phyloP scores from a whole-genome alignment of 2,329 filamentous ascomycete genomes.

The Monosporascus sp. region DNA sequence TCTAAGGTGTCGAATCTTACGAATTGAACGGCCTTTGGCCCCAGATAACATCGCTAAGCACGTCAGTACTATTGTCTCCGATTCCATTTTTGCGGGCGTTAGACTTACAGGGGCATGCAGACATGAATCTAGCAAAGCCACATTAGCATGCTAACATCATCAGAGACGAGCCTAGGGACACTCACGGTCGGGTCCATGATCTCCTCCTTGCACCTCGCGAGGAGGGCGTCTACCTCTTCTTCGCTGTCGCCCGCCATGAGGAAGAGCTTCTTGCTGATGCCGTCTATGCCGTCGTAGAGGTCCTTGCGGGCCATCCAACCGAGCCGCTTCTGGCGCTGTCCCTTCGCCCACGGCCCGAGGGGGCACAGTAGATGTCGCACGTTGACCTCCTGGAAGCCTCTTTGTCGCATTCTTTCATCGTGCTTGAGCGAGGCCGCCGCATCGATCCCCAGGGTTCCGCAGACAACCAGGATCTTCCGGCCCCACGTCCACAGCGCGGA shows the following conservation, averaged over 20 bases:
- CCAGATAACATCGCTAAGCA: slow-evolving; percentile 8
- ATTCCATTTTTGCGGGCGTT: neutral
- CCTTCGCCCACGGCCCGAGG: slow-evolving; percentile 14
- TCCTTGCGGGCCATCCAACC: slow-evolving; percentile 18
- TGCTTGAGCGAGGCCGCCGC: slow-evolving; percentile 8
- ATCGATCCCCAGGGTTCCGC: slow-evolving; percentile 12
- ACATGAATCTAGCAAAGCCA: slow-evolving; percentile 9
- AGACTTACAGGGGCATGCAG: slow-evolving; percentile 11
- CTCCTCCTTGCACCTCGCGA: slow-evolving; percentile 10
- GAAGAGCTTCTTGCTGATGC: slow-evolving; percentile 19
- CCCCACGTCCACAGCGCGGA: slow-evolving; percentile 12
- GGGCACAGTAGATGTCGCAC: slow-evolving; percentile 12
- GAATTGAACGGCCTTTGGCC: slow-evolving; percentile 11
- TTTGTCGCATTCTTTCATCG: slow-evolving; percentile 10
- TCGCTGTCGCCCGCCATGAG: slow-evolving; percentile 20
- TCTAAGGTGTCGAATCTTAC: neutral
- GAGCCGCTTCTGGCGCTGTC: slow-evolving; percentile 15
- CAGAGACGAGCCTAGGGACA: neutral
- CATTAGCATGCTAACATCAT: neutral
- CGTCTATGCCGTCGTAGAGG: slow-evolving; percentile 17
- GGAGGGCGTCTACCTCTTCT: slow-evolving; percentile 9
- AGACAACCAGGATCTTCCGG: slow-evolving; percentile 6
- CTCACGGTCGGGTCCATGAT: slow-evolving; percentile 9
- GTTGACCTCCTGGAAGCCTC: slow-evolving; percentile 16
- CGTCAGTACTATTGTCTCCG: neutral